These are phyloP conservation scores for Neofusicoccum umdonicola DNA, from an alignment of 2,329 filamentous ascomycete species.

Conservation along the genomic window DNA sequence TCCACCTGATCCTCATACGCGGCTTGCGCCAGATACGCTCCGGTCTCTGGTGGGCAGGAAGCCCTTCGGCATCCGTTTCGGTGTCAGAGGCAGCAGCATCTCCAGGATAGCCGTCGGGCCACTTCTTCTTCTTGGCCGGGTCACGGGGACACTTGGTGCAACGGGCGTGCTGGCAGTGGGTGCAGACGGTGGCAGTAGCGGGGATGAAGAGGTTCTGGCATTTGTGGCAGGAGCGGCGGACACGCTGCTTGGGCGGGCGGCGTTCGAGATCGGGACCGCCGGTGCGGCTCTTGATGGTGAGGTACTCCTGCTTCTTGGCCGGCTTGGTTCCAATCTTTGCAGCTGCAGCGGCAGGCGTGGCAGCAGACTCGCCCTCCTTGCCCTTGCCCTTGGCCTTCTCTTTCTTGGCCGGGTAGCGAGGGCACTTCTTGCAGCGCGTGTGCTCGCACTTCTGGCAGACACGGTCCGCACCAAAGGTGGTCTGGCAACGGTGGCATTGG, in stretches of 20 bases:
- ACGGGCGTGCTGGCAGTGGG: slow-evolving; percentile 66
- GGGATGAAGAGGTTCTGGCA: slow-evolving; percentile 63
- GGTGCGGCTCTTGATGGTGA: slow-evolving; percentile 64
- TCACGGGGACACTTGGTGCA: slow-evolving; percentile 80
- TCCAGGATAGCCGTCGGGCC: slow-evolving; percentile 67
- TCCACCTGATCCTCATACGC: slow-evolving; percentile 44
- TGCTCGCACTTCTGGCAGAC: slow-evolving; percentile 77
- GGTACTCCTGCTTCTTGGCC: slow-evolving; percentile 43
- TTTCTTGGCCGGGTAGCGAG: slow-evolving; percentile 68
- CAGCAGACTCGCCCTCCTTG: slow-evolving; percentile 31
- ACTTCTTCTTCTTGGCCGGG: slow-evolving; percentile 69
- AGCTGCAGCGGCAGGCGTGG: background rate
- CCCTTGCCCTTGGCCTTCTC: slow-evolving; percentile 34
- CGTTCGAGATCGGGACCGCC: slow-evolving; percentile 70
- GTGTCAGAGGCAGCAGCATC: slow-evolving; percentile 45
- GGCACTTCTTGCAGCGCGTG: slow-evolving; percentile 75
- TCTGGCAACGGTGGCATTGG: slow-evolving; percentile 77
- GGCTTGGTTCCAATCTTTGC: slow-evolving; percentile 9
- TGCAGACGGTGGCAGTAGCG: slow-evolving; percentile 58
- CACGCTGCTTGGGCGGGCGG: slow-evolving; percentile 68
- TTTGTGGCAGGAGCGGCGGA: slow-evolving; percentile 73
- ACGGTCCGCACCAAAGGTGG: slow-evolving; percentile 69
- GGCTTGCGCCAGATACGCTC: slow-evolving; percentile 45
- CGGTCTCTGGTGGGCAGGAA: slow-evolving; percentile 24
- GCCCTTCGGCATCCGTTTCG: slow-evolving; percentile 31